Evolutionary conservation across 73 alveolate genomes (phyloP).

Genomic region (Paramecium bursaria): DNA sequence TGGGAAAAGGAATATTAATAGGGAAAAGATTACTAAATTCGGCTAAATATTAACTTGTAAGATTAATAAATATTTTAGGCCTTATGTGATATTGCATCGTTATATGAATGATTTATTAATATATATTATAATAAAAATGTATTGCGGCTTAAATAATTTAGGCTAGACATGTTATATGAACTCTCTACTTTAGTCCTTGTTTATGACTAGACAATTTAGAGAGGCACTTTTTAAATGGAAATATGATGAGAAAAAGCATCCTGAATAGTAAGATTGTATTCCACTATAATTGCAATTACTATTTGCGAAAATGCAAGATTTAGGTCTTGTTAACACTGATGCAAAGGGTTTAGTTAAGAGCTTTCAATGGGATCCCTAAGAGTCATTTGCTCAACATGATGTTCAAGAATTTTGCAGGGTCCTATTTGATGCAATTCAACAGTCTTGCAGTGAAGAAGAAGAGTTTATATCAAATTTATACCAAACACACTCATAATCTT

Average conservation of each 20-base stretch:
- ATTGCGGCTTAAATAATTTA: constrained; percentile 89
- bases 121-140: neutral
- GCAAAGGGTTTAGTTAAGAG: constrained; percentile 78
- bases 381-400: constrained; percentile 81
- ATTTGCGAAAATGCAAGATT: constrained; percentile 74
- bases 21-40: constrained; percentile 95
- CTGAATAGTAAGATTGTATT: constrained; percentile 78
- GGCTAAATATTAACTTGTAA: constrained; percentile 78
- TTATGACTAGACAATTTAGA: constrained; percentile 95
- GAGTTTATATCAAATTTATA: constrained; percentile 84
- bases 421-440: constrained; percentile 94
- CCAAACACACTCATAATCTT: constrained; percentile 82
- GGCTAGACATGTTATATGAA: constrained; percentile 98
- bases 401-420: constrained; percentile 92
- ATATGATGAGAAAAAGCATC: constrained; percentile 71
- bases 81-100: constrained; percentile 68
- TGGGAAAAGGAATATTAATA: constrained; percentile 93
- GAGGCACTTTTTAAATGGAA: constrained; percentile 56
- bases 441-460: constrained; percentile 77
- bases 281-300: constrained; percentile 78
- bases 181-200: constrained; percentile 91
- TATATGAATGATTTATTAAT: constrained; percentile 64
- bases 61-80: neutral
- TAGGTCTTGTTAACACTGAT: constrained; percentile 60
- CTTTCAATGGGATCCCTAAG: constrained; percentile 79